phyloP scores from a whole-genome alignment of 2,329 filamentous ascomycete species.

The Fusarium tupiense region DNA sequence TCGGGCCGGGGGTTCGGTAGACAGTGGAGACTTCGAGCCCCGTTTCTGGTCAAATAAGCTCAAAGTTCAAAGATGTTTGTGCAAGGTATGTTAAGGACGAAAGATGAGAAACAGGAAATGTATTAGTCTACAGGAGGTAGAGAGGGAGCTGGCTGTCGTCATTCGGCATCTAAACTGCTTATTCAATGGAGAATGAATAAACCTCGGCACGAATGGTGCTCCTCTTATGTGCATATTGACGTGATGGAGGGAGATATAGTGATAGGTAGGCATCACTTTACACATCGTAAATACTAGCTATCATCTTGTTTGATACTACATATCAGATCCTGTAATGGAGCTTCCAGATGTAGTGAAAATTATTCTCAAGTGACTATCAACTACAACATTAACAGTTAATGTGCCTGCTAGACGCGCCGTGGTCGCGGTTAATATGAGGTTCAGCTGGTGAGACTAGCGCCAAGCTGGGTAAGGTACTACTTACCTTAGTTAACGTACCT shows the following conservation, averaged over 20 bases:
- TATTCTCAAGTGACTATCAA: neutral
- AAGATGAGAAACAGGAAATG: neutral
- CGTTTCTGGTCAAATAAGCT: neutral
- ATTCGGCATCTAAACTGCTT: conserved; percentile 9
- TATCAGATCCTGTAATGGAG: neutral
- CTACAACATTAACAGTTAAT: neutral
- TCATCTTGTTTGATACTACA: neutral
- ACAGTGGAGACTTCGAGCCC: conserved; percentile 10
- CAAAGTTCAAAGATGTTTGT: neutral
- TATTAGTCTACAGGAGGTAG: neutral
- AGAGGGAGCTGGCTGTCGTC: conserved; percentile 12
- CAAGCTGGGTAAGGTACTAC: neutral
- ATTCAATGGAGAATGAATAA: conserved; percentile 10
- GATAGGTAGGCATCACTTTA: neutral
- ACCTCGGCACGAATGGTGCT: conserved; percentile 34
- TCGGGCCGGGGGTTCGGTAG: conserved; percentile 17
- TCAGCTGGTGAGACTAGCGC: neutral
- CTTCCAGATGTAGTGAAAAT: neutral
- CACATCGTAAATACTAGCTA: neutral
- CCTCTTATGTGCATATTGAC: conserved; percentile 4
- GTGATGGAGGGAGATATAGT: neutral
- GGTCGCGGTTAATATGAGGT: neutral
- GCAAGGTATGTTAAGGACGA: neutral
- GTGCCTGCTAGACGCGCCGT: neutral
- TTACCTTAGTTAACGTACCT: no score